Conservation (phyloP, 2,329 filamentous ascomycete genomes). For the Talaromyces sp. region DNA sequence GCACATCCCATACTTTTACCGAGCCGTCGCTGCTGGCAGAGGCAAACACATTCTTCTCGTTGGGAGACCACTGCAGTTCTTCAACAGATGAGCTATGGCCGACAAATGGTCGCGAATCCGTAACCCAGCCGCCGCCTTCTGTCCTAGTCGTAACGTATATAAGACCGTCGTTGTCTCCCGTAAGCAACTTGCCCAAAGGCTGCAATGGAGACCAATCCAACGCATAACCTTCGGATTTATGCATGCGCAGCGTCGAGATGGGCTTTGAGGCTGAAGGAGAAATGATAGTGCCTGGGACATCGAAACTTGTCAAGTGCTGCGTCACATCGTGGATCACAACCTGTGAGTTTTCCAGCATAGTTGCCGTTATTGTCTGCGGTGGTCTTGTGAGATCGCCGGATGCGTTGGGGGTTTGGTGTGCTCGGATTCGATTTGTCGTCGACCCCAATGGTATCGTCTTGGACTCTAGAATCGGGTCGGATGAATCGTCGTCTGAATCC, state of each 20-base stretch:
- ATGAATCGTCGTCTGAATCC: slow-evolving; percentile 64
- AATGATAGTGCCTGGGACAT: slow-evolving; percentile 76
- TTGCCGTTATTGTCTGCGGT: slow-evolving; percentile 78
- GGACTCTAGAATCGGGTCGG: slow-evolving; percentile 90
- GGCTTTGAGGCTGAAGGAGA: slow-evolving; percentile 83
- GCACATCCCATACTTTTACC: slow-evolving; percentile 91
- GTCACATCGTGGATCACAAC: slow-evolving; percentile 93
- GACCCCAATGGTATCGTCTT: slow-evolving; percentile 79
- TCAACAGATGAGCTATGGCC: slow-evolving; percentile 84
- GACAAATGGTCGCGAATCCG: slow-evolving; percentile 74
- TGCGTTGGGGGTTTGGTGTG: slow-evolving; percentile 69
- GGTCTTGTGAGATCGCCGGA: slow-evolving; percentile 59
- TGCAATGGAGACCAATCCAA: slow-evolving; percentile 91
- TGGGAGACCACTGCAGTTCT: slow-evolving; percentile 94
- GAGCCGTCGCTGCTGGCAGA: slow-evolving; percentile 92
- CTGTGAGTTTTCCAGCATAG: slow-evolving; percentile 85
- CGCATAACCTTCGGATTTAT: slow-evolving; percentile 91
- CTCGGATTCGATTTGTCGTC: slow-evolving; percentile 89
- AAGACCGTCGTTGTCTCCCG: slow-evolving; percentile 82
- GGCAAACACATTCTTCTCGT: slow-evolving; percentile 87
- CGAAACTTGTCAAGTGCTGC: slow-evolving; percentile 81
- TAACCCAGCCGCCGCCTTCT: slow-evolving; percentile 83
- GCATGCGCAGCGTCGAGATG: slow-evolving; percentile 77
- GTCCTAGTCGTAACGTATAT: slow-evolving; percentile 86
- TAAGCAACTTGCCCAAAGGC: slow-evolving; percentile 77